These are phyloP conservation scores for Akanthomyces muscarius DNA, from an alignment of 2,329 filamentous ascomycete species.

Conservation along the genomic window DNA sequence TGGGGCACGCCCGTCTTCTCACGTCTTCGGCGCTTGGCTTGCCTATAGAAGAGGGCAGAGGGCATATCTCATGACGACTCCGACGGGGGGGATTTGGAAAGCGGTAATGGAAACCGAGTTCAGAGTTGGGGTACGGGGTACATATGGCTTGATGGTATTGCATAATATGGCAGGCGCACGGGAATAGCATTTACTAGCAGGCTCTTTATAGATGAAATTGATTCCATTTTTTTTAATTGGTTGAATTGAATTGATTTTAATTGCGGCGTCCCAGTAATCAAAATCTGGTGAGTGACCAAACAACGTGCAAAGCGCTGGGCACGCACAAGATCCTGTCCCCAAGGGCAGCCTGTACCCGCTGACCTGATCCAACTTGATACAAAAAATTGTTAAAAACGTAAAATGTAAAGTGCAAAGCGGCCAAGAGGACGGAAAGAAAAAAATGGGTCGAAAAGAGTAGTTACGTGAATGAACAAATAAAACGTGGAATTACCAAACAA, in stretches of 20 bases:
- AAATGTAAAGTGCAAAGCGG: background rate
- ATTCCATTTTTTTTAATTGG: background rate
- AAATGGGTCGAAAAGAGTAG: background rate
- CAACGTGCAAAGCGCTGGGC: too few relatives aligned
- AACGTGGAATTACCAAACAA: background rate
- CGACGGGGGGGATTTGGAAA: background rate
- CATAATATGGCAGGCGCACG: background rate
- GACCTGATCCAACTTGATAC: too few relatives aligned
- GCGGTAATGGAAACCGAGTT: background rate
- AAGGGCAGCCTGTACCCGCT: too few relatives aligned
- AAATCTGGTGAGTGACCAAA: too few relatives aligned
- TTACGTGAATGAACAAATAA: background rate
- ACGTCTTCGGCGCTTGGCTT: constrained; percentile 24
- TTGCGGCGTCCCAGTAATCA: too few relatives aligned
- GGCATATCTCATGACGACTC: background rate
- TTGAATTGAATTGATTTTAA: background rate
- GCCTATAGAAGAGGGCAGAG: background rate
- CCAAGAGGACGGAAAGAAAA: background rate
- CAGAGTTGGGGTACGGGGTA: too few relatives aligned
- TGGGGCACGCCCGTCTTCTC: constrained; percentile 44
- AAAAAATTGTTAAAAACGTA: background rate
- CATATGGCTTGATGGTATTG: background rate
- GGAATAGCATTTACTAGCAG: background rate
- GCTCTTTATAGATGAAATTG: background rate
- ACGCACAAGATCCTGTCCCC: too few relatives aligned